Base-by-base conservation (phyloP, 2,329 filamentous ascomycete species). In the Coniochaeta sp. region DNA sequence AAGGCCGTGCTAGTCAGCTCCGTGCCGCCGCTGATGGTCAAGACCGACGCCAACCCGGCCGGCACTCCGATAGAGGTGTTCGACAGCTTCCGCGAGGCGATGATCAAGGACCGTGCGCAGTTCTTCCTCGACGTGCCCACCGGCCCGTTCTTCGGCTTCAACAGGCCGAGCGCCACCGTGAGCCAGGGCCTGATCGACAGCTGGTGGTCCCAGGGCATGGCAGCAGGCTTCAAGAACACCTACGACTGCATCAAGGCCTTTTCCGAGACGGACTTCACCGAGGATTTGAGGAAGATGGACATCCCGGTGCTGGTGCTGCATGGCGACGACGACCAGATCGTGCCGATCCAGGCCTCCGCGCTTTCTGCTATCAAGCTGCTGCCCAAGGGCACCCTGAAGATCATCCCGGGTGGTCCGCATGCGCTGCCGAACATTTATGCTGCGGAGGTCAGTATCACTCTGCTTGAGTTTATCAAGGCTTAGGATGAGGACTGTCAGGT, bases 61-160 rank as follows among this genome's bases (percentile, higher is more conserved):
- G 75, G 74, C 9, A 62, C 67, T 1, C 71, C 72, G 1, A 65
- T 71, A n/a, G 63, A 66, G 1, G 71, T 76, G 7, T 76, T 77
- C 56, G 74, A 77, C 60, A 60, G 66, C 14, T 76, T 76, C 65
- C 69, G 73, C 34, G 59, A 66, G 3, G 67, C 70, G 5, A 76
- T 76, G 70, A 56, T 59, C 5, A 68, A 71, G 40, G 68, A 72
- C 6, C 85, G 86, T 58, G 88, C 86, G 14, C 73, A 88, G 28
- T 88, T 86, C 4, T 84, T 88, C 65, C 85, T 87, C 64, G 84
- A 86, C 67, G 86, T 88, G 82, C 85, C 84, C 1, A 85, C 88
- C 5, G 87, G 89, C 38, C 83, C 87, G 58, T 87, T 87, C 47
- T 83, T 85, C 26, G 69, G 87, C 54, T 85, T 86, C 54, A 68